Percentiles rank a stretch among this genome's conserved stretches.
Conservation (phyloP, 805 yeast species). For the Pichia sporocuriosa region DNA sequence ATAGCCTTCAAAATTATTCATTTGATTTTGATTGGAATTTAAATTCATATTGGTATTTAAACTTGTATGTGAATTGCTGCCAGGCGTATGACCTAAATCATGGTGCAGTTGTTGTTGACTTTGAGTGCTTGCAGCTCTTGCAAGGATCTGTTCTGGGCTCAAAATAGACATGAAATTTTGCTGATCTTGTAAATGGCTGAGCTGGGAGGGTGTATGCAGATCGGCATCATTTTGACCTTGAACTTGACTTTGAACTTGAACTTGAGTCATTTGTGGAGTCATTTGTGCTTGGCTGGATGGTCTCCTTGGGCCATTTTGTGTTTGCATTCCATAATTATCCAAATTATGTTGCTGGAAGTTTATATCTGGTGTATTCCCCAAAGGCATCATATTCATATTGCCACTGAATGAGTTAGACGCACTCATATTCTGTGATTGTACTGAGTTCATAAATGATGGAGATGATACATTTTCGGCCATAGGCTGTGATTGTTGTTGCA, state of each 20-base stretch:
- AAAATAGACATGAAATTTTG: constrained; percentile 17
- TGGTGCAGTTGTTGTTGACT: constrained; percentile 2
- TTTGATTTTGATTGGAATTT: not conserved
- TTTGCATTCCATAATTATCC: too few relatives aligned
- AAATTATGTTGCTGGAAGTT: not conserved
- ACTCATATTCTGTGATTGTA: not conserved
- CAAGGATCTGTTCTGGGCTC: constrained; percentile 31
- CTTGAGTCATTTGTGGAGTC: constrained; percentile 26
- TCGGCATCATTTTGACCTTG: not conserved
- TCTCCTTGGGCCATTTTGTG: constrained; percentile 11
- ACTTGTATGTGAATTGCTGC: too few relatives aligned
- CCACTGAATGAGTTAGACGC: not conserved
- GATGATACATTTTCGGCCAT: too few relatives aligned
- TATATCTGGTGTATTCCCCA: not conserved
- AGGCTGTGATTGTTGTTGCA: not conserved
- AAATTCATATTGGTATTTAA: not conserved
- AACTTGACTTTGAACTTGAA: constrained; percentile 7
- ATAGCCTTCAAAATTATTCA: constrained; percentile 1
- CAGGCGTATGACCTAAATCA: too few relatives aligned
- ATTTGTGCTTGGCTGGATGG: constrained; percentile 14
- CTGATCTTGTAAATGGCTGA: constrained; percentile 12
- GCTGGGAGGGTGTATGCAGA: constrained; percentile 1
- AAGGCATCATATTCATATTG: not conserved
- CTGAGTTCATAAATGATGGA: not conserved
- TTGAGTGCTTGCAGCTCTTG: constrained; percentile 19